Conservation (phyloP, 2,329 filamentous ascomycete genomes). For the Tolypocladium nubicola region DNA sequence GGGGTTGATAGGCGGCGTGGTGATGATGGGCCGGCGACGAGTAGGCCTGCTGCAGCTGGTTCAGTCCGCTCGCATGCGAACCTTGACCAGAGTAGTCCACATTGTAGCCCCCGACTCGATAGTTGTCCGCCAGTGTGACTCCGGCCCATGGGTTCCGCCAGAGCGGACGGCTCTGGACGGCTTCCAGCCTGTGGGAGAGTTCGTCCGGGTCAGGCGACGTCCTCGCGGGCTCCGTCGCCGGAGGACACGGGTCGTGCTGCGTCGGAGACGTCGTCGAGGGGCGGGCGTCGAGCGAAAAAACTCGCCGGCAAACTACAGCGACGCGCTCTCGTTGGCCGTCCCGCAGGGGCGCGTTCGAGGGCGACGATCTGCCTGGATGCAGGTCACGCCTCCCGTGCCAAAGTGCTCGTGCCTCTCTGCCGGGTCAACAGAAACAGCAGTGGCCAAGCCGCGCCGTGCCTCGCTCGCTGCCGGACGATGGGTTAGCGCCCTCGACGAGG, state of each 20-base stretch:
- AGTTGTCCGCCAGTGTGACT: constrained; percentile 65
- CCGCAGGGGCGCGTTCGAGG: neutral
- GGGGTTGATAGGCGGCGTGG: constrained; percentile 6
- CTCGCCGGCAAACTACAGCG: neutral
- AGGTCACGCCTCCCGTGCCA: neutral
- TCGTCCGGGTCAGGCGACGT: constrained; percentile 41
- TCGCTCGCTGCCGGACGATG: neutral
- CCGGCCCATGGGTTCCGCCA: constrained; percentile 65
- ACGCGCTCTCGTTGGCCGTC: neutral
- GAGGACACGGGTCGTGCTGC: constrained; percentile 1
- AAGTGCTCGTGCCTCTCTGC: neutral
- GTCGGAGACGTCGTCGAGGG: constrained; percentile 2
- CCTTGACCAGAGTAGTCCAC: constrained; percentile 64
- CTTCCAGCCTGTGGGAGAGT: constrained; percentile 52
- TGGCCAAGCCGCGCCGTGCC: neutral
- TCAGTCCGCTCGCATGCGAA: constrained; percentile 53
- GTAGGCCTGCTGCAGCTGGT: constrained; percentile 54
- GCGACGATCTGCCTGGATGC: neutral
- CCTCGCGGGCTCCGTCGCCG: constrained; percentile 33
- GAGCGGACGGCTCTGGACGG: constrained; percentile 67
- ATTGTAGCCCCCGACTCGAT: constrained; percentile 64
- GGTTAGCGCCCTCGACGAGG: constrained; percentile 1
- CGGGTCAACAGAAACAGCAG: neutral
- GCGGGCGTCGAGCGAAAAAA: neutral
- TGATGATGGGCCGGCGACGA: constrained; percentile 31